Evolutionary conservation across 192 early-diverging fungal species (phyloP).

Genomic region (Phlyctochytrium arcticum): DNA sequence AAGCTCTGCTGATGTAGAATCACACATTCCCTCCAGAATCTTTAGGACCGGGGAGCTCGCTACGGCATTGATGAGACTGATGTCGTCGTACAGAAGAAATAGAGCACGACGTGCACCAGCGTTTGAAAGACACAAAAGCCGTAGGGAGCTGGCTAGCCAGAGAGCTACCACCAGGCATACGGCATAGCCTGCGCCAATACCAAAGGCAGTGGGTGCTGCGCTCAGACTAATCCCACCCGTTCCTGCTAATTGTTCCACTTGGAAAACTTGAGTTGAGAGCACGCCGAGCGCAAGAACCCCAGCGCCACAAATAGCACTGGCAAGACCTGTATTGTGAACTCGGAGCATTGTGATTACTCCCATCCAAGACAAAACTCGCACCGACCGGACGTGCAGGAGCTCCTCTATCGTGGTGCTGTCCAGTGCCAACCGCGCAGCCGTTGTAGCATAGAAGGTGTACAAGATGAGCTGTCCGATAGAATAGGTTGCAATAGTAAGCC

Average conservation of each 20-base stretch:
- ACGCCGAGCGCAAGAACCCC: not conserved
- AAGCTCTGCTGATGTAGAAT: slow-evolving; percentile 8
- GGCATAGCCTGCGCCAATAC: no score
- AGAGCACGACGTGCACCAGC: slow-evolving; percentile 12
- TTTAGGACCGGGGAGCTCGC: slow-evolving; percentile 7
- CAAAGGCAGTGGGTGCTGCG: not conserved
- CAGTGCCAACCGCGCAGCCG: slow-evolving; percentile 6
- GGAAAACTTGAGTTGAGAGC: slow-evolving; percentile 1
- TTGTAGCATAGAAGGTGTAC: slow-evolving; percentile 9
- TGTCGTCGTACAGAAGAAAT: slow-evolving; percentile 6
- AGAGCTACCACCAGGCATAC: not conserved
- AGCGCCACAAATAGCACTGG: not conserved
- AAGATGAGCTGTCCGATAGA: slow-evolving; percentile 3
- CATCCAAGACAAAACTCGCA: slow-evolving; percentile 5
- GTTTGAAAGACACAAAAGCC: slow-evolving; percentile 1
- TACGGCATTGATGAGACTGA: slow-evolving; percentile 3
- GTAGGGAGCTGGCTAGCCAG: slow-evolving; percentile 3
- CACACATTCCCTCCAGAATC: slow-evolving; percentile 10
- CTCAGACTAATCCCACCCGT: not conserved
- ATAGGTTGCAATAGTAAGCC: slow-evolving; percentile 8
- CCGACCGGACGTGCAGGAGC: slow-evolving; percentile 3
- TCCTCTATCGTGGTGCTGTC: slow-evolving; percentile 7
- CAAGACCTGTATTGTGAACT: slow-evolving; percentile 10
- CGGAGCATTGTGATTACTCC: slow-evolving; percentile 5
- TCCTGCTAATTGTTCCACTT: not conserved